Base-by-base conservation (phyloP, 139 green algal species). In the Spirogloea muscicola region DNA sequence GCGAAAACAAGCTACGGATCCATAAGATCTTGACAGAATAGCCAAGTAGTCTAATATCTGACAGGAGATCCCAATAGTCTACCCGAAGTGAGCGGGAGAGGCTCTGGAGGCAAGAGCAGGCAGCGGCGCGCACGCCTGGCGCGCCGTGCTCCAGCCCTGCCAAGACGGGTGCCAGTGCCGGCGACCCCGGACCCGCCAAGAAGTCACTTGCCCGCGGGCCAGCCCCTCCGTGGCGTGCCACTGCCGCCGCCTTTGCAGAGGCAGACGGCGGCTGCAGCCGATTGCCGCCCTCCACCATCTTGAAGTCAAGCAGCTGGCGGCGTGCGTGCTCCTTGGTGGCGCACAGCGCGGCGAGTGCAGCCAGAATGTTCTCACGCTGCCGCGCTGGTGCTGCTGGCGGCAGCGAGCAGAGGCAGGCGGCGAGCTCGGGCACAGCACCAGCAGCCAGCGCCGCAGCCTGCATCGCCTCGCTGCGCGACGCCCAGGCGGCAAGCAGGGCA, bases 71-170 rank as follows among this genome's bases (percentile, higher is more conserved):
- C n/a, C n/a, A n/a, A n/a, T n/a, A n/a, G n/a, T n/a, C 16, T 6
- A 79, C 70, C 77, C 82, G 79, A 2, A 90, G 86, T 60, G 79
- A 90, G 37, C 90, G 82, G 3, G 81, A 89, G 49, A 96, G 83
- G 44, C 84, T 90, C 13, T 82, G 77, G 48, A 95, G 71, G 58
- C 86, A 92, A 13, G 76, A 36, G 61, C 90, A 93, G 0, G 89
- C 91, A 9, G 87, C 91, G 0, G 70, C 80, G 1, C 89, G 73
- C 33, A 92, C 76, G 39, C 51, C 49, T 33, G 34, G 49, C n/a
- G 9, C 7, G 2, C 57, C 33, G 58, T 90, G 72, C 25, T 82
- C 72, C 64, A 94, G 67, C 34, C 43, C 57, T 0, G 38, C 37
- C 29, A 90, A 57, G n/a, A 93, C 86, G 25, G 82, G 71, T 0